phyloP scores from a whole-genome alignment of 1,139 yeast species.

The Pneumocystis murina region DNA sequence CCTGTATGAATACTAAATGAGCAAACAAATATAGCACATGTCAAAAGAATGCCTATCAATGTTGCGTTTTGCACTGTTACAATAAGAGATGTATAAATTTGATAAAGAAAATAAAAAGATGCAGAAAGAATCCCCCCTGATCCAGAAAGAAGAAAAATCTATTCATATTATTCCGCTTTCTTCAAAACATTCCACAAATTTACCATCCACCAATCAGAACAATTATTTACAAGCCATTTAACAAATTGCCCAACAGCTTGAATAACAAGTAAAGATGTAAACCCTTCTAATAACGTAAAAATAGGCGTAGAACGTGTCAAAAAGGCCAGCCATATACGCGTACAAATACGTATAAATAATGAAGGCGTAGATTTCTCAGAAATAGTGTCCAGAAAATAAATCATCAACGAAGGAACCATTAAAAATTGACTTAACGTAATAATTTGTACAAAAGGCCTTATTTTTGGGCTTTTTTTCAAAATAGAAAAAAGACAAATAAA shows the following conservation, averaged over 20 bases:
- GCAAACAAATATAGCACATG: constrained; percentile 60
- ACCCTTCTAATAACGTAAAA: constrained; percentile 81
- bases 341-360: constrained; percentile 36
- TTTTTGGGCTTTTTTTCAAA: constrained; percentile 39
- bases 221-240: constrained; percentile 50
- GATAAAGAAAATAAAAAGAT: constrained; percentile 61
- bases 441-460: constrained; percentile 38
- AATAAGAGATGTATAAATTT: constrained; percentile 66
- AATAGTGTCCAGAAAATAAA: constrained; percentile 52
- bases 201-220: constrained; percentile 59
- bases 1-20: constrained; percentile 72
- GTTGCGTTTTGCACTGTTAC: constrained; percentile 64
- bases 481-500: constrained; percentile 55
- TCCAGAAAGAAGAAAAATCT: constrained; percentile 50
- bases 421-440: constrained; percentile 69
- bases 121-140: constrained; percentile 66
- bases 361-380: constrained; percentile 22
- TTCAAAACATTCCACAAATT: background rate
- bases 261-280: constrained; percentile 73
- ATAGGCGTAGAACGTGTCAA: constrained; percentile 61
- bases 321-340: constrained; percentile 46
- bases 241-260: constrained; percentile 83
- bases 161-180: background rate
- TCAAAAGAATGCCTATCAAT: constrained; percentile 67
- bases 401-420: constrained; percentile 64